phyloP scores from a whole-genome alignment of 192 early-diverging fungal species.

The Glomus cerebriforme region DNA sequence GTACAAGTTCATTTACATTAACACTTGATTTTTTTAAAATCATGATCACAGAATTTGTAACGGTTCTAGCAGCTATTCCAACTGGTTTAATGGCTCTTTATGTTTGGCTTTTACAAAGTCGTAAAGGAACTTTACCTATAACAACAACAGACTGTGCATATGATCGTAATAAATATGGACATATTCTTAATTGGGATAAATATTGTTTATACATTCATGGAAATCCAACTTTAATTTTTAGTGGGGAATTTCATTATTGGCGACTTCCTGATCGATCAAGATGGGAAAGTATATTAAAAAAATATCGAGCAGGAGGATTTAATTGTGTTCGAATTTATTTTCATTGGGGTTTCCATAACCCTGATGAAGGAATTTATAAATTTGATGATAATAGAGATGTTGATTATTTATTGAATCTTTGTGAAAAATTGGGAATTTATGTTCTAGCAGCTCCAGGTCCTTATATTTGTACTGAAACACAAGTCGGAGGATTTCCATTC shows the following conservation, averaged over 20 bases:
- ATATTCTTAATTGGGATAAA: slow-evolving; percentile 68
- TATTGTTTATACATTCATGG: slow-evolving; percentile 71
- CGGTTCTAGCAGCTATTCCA: not conserved
- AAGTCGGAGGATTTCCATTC: slow-evolving; percentile 72
- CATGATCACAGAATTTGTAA: slow-evolving; percentile 6
- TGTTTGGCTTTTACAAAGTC: slow-evolving; percentile 16
- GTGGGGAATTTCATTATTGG: slow-evolving; percentile 91
- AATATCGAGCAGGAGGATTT: slow-evolving; percentile 73
- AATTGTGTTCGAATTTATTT: slow-evolving; percentile 87
- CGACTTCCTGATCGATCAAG: slow-evolving; percentile 64
- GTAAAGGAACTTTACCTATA: slow-evolving; percentile 41
- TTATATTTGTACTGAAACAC: slow-evolving; percentile 81
- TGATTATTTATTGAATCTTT: slow-evolving; percentile 68
- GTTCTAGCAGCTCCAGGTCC: slow-evolving; percentile 84
- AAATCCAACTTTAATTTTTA: slow-evolving; percentile 62
- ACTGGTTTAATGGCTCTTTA: slow-evolving; percentile 14
- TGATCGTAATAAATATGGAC: slow-evolving; percentile 39
- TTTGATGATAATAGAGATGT: slow-evolving; percentile 78
- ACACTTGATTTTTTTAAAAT: slow-evolving; percentile 6
- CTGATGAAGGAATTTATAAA: slow-evolving; percentile 67
- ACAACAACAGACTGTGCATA: slow-evolving; percentile 45
- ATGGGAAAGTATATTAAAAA: slow-evolving; percentile 70
- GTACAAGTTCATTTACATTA: not conserved
- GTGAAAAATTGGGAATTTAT: slow-evolving; percentile 71
- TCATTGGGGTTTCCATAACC: slow-evolving; percentile 88